These are phyloP conservation scores for Hypoxylon rubiginosum DNA, from an alignment of 2,329 filamentous ascomycete genomes.

Conservation along the genomic window DNA sequence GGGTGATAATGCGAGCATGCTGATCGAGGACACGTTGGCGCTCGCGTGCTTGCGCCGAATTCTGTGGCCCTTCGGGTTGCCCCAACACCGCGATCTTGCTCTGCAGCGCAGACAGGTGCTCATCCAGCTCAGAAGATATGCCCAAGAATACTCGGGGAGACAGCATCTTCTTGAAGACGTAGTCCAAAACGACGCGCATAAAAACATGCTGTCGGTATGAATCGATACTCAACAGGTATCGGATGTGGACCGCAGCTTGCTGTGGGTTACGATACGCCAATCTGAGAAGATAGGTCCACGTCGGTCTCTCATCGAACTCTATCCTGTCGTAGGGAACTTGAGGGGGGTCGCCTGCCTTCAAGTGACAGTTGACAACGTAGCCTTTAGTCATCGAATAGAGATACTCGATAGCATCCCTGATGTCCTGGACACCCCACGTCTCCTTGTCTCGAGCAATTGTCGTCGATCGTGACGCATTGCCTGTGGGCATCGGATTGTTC, in stretches of 20 bases:
- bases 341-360: slow-evolving; percentile 18
- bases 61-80: background rate
- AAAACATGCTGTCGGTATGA: slow-evolving; percentile 47
- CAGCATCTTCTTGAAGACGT: slow-evolving; percentile 49
- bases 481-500: background rate
- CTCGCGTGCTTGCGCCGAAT: slow-evolving; percentile 18
- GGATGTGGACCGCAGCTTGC: slow-evolving; percentile 45
- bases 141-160: slow-evolving; percentile 49
- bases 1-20: slow-evolving; percentile 47
- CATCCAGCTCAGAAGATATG: slow-evolving; percentile 46
- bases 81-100: slow-evolving; percentile 40
- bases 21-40: slow-evolving; percentile 51
- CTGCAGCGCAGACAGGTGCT: slow-evolving; percentile 48
- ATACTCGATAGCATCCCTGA: slow-evolving; percentile 44
- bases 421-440: slow-evolving; percentile 45
- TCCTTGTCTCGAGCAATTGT: slow-evolving; percentile 43
- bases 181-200: slow-evolving; percentile 49
- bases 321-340: slow-evolving; percentile 39
- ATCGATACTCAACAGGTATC: slow-evolving; percentile 41
- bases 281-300: slow-evolving; percentile 48
- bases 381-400: slow-evolving; percentile 50
- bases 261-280: slow-evolving; percentile 41
- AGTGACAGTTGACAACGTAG: slow-evolving; percentile 47
- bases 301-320: slow-evolving; percentile 38
- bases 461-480: background rate